Base-by-base conservation (phyloP, 352 stramenopile genomes). In the Peronospora belbahrii region DNA sequence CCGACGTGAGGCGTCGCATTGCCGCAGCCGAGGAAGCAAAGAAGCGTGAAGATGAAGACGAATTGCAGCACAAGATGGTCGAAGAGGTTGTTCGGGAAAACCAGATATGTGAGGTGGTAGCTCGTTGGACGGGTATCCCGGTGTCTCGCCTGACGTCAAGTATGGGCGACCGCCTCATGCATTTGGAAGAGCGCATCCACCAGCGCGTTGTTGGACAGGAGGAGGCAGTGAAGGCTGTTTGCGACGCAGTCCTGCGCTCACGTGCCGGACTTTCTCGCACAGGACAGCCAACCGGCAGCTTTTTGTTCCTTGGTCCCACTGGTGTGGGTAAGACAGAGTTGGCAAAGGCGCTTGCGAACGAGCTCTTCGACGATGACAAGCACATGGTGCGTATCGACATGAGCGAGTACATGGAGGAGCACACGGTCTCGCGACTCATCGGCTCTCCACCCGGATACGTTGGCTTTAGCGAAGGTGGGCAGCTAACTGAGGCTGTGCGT, bases 351-450 rank as follows among this genome's bases (percentile, higher is more conserved):
- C 59, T 99, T 17, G 95, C 95, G 33, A 79, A 75, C 38, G 88
- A 98, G 48, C 65, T 98, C 2, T 98, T 98, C 40, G 89, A 98
- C 60, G 82, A 96, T 20, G 90, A 97, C 37, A 95, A 97, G 56
- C 69, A 94, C 56, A 90, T 99, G 63, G 75, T 97, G 17, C 76
- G 95, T 24, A 96, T 98, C 52, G 96, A 99, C 48, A 98, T 98
- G 95, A 95, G 70, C 37, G 95, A 99, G 65, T 99, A 98, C 68
- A 98, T 97, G 76, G 95, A 98, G 65, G 82, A 97, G 48, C 90
- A 98, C 61, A 95, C 84, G 0, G 93, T 98, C 1, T 73, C 83
- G 10, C 56, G 92, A 11, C 59, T 99, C 19, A 92, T 98, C 31
- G 96, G 95, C n/a, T 71, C 89, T 0, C 94, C 95, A 1, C 95